These are phyloP conservation scores for Uncinocarpus reesii DNA, from an alignment of 2,329 filamentous ascomycete species.

Conservation along the genomic window DNA sequence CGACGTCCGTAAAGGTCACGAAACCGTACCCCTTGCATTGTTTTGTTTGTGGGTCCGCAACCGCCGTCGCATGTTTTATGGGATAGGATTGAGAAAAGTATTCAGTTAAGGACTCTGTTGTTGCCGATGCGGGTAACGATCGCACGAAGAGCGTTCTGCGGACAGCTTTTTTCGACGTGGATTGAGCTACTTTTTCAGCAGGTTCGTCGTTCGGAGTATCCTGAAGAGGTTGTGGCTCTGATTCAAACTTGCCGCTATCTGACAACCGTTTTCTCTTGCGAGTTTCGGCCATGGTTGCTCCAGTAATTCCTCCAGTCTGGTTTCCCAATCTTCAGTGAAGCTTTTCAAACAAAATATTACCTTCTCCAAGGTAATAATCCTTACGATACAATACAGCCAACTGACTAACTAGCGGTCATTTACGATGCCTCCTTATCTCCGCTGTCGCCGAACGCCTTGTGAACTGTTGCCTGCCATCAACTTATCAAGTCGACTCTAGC, in stretches of 20 bases:
- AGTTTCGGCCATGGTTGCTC: conserved; percentile 25
- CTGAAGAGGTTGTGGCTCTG: conserved; percentile 18
- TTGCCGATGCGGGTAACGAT: conserved; percentile 66
- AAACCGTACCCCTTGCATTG: conserved; percentile 88
- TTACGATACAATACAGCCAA: conserved; percentile 1
- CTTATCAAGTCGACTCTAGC: conserved; percentile 5
- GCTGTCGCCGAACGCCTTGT: neutral
- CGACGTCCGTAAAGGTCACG: conserved; percentile 87
- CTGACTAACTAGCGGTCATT: neutral
- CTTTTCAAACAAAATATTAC: conserved; percentile 4
- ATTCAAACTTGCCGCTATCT: conserved; percentile 21
- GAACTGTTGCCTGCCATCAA: conserved; percentile 4
- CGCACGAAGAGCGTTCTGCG: conserved; percentile 78
- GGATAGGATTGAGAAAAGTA: conserved; percentile 92
- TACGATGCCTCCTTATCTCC: neutral
- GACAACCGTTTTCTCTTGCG: conserved; percentile 31
- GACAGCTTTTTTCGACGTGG: conserved; percentile 10
- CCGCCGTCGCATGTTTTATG: conserved; percentile 90
- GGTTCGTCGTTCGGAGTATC: conserved; percentile 20
- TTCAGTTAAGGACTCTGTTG: conserved; percentile 70
- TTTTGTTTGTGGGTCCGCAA: conserved; percentile 75
- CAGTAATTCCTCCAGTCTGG: neutral
- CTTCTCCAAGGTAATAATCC: conserved; percentile 2
- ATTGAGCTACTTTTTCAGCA: conserved; percentile 16
- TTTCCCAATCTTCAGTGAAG: neutral